phyloP scores from a whole-genome alignment of 169 alveolate species.

The Theileria annulata region DNA sequence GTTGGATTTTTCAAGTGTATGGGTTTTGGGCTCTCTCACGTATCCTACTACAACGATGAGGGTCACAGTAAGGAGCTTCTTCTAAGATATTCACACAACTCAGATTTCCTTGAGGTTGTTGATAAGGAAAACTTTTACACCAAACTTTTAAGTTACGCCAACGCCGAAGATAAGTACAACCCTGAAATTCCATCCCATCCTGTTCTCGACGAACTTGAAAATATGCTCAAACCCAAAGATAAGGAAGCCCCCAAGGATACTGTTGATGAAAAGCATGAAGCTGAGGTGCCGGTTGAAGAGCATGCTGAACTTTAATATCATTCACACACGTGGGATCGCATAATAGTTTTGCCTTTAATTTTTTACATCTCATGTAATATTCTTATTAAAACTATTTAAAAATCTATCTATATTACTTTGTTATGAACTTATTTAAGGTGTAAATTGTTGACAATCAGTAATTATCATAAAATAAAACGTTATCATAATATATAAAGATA shows the following conservation, averaged over 20 bases:
- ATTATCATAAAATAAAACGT: too few species aligned
- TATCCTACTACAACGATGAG: background rate
- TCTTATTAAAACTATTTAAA: background rate
- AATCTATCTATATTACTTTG: background rate
- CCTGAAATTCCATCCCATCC: conserved; percentile 8
- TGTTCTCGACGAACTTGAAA: conserved; percentile 11
- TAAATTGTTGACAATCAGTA: background rate
- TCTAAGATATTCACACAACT: conserved; percentile 16
- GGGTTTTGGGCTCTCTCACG: conserved; percentile 23
- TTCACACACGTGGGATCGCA: background rate
- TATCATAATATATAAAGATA: background rate
- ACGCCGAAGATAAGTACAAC: background rate
- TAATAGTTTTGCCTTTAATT: background rate
- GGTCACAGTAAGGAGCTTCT: conserved; percentile 10
- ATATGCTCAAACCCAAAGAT: background rate
- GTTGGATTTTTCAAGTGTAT: conserved; percentile 16
- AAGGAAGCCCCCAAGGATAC: conserved; percentile 8
- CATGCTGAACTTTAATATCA: conserved; percentile 8
- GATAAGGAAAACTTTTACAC: background rate
- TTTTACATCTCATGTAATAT: background rate
- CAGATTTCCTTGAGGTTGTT: background rate
- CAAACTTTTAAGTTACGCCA: conserved; percentile 9
- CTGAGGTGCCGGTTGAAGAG: conserved; percentile 9
- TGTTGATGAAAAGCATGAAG: background rate
- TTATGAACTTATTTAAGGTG: background rate